A percentile compares a stretch with the other conserved stretches of the same genome.
Evolutionary conservation across 495 filamentous ascomycete species (phyloP).

Genomic region (Beverwykella pulmonaria): DNA sequence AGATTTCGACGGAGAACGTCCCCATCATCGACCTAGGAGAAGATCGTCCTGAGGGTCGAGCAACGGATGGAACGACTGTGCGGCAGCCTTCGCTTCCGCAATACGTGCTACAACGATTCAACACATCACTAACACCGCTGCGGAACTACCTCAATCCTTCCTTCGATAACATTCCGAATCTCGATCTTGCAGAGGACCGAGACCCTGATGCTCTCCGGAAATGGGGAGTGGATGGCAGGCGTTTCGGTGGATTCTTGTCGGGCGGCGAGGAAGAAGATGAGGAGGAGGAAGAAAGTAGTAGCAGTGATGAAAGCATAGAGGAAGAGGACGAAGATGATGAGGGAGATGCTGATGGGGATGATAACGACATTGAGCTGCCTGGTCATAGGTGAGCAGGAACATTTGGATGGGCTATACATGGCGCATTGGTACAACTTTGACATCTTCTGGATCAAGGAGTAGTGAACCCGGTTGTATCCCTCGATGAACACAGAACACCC

Average conservation of each 20-base stretch:
- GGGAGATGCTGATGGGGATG: slow-evolving; percentile 37
- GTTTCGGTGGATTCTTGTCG: slow-evolving; percentile 24
- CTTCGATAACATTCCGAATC: slow-evolving; percentile 17
- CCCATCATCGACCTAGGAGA: slow-evolving; percentile 28
- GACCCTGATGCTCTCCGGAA: slow-evolving; percentile 29
- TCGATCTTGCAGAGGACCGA: slow-evolving; percentile 28
- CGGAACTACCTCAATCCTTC: slow-evolving; percentile 27
- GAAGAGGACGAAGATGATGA: slow-evolving; percentile 41
- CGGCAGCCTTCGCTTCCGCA: slow-evolving; percentile 27
- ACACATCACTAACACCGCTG: slow-evolving; percentile 15
- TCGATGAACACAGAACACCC: background rate
- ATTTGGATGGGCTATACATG: background rate
- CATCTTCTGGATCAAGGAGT: background rate
- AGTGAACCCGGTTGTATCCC: background rate
- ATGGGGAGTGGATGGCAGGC: slow-evolving; percentile 39
- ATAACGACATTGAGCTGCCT: slow-evolving; percentile 37
- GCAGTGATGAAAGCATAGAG: slow-evolving; percentile 35
- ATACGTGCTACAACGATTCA: slow-evolving; percentile 32
- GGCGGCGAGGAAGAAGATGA: slow-evolving; percentile 38
- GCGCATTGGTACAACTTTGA: background rate
- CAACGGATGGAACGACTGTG: slow-evolving; percentile 27
- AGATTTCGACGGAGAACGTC: slow-evolving; percentile 13
- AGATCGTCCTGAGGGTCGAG: slow-evolving; percentile 18
- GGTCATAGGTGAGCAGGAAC: slow-evolving; percentile 30
- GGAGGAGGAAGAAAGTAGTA: slow-evolving; percentile 34